Evolutionary conservation across 805 yeast genomes (phyloP).

Genomic region (Lipomyces kockii): DNA sequence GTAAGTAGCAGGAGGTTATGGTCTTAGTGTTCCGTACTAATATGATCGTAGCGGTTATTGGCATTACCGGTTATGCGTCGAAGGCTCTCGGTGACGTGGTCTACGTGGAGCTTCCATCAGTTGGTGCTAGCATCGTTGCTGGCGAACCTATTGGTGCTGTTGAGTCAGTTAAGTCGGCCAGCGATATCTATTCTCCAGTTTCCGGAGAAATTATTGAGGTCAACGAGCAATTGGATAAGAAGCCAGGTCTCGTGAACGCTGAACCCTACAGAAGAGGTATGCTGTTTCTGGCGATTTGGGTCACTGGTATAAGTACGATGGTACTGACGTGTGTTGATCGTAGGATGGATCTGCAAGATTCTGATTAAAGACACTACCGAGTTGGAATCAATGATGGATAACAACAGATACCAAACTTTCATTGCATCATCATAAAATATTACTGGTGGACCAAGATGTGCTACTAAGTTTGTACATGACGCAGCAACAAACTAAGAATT

Average conservation of each 20-base stretch:
- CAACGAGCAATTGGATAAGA: constrained; percentile 66
- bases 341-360: constrained; percentile 34
- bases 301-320: neutral
- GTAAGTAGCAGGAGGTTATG: constrained; percentile 14
- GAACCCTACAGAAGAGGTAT: constrained; percentile 64
- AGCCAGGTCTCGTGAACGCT: constrained; percentile 77
- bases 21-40: constrained; percentile 19
- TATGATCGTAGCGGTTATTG: constrained; percentile 60
- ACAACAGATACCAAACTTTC: constrained; percentile 19
- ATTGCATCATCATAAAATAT: constrained; percentile 9
- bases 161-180: constrained; percentile 92
- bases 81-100: constrained; percentile 98
- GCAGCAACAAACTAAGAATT: neutral
- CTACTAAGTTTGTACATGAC: neutral
- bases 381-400: constrained; percentile 23
- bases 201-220: constrained; percentile 74
- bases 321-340: neutral
- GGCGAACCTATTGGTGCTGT: constrained; percentile 92
- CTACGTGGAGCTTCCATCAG: constrained; percentile 85
- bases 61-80: constrained; percentile 92
- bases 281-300: neutral
- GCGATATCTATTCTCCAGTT: constrained; percentile 90
- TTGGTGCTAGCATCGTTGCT: constrained; percentile 60
- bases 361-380: constrained; percentile 16
- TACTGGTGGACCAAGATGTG: neutral